Percentiles rank a stretch among this genome's conserved stretches.
Conservation (phyloP, 352 stramenopile genomes). For the Phytophthora ramorum region DNA sequence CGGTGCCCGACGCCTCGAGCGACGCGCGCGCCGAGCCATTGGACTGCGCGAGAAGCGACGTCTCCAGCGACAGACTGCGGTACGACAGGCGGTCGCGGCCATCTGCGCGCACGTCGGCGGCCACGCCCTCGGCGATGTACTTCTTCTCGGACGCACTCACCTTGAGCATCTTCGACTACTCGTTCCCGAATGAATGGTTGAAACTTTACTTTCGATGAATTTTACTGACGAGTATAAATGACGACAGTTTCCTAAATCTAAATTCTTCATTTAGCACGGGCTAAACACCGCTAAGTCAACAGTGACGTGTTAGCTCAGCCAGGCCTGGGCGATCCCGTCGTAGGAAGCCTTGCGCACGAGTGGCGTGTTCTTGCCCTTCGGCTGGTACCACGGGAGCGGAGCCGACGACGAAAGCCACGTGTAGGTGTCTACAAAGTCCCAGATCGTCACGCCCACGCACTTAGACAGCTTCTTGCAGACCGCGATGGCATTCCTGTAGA, state of each 20-base stretch:
- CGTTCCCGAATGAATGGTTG: conserved; percentile 6
- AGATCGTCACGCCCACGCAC: conserved; percentile 13
- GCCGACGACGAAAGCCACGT: conserved; percentile 11
- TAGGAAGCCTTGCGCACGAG: conserved; percentile 17
- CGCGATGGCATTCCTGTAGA: conserved; percentile 9
- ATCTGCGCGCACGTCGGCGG: conserved; percentile 74
- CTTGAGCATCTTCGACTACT: conserved; percentile 59
- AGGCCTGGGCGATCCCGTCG: conserved; percentile 13
- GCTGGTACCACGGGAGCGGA: conserved; percentile 19
- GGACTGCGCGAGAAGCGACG: conserved; percentile 74
- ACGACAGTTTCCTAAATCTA: too few species aligned
- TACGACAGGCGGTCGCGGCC: conserved; percentile 70
- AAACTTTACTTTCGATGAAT: background rate
- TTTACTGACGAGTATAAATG: background rate
- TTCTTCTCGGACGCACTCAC: conserved; percentile 77
- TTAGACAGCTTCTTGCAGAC: conserved; percentile 17
- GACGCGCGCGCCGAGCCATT: conserved; percentile 81
- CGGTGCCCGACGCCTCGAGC: conserved; percentile 67
- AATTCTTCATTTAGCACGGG: too few species aligned
- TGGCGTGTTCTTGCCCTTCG: conserved; percentile 10
- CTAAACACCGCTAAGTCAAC: too few species aligned
- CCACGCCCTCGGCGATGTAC: conserved; percentile 78
- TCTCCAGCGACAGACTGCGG: conserved; percentile 70
- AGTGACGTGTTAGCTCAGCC: conserved; percentile 3
- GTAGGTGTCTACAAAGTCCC: conserved; percentile 23